Evolutionary conservation across 805 yeast species (phyloP).

Genomic region (Lachancea nothofagi): DNA sequence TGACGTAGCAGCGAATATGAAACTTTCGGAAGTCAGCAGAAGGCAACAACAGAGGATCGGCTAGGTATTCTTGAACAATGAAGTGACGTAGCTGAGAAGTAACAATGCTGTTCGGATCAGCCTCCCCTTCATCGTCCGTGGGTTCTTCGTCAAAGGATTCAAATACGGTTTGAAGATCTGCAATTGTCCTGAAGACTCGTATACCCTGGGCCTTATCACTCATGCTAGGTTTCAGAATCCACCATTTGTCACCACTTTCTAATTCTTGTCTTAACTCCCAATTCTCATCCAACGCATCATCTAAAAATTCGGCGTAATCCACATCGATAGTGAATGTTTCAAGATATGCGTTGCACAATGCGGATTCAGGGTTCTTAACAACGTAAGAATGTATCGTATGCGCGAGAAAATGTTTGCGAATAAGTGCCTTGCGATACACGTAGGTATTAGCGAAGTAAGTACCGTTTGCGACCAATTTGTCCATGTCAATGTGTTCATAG

Average conservation of each 20-base stretch:
- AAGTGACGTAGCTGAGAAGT: slow-evolving; percentile 88
- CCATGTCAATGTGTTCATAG: slow-evolving; percentile 83
- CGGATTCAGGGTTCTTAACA: slow-evolving; percentile 68
- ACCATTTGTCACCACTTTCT: slow-evolving; percentile 47
- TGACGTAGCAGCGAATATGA: slow-evolving; percentile 81
- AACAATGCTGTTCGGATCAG: slow-evolving; percentile 56
- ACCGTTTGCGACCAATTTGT: slow-evolving; percentile 37
- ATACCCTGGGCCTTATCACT: slow-evolving; percentile 97
- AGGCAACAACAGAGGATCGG: slow-evolving; percentile 59
- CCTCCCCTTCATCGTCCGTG: slow-evolving; percentile 51
- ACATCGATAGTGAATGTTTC: slow-evolving; percentile 76
- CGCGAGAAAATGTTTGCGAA: slow-evolving; percentile 85
- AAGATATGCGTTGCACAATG: slow-evolving; percentile 58
- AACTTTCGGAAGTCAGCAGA: slow-evolving; percentile 67
- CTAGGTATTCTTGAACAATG: slow-evolving; percentile 76
- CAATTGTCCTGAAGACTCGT: slow-evolving; percentile 68
- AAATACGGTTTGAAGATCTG: slow-evolving; percentile 76
- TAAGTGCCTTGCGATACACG: slow-evolving; percentile 82
- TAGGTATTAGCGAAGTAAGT: slow-evolving; percentile 71
- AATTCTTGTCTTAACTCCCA: slow-evolving; percentile 82
- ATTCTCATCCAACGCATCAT: slow-evolving; percentile 87
- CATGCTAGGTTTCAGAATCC: slow-evolving; percentile 96
- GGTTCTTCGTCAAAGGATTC: slow-evolving; percentile 79
- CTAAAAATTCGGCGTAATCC: slow-evolving; percentile 93
- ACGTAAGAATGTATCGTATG: slow-evolving; percentile 70